Evolutionary conservation across 768 basidiomycete genomes (phyloP).

Genomic region (Lyophyllum shimeji): DNA sequence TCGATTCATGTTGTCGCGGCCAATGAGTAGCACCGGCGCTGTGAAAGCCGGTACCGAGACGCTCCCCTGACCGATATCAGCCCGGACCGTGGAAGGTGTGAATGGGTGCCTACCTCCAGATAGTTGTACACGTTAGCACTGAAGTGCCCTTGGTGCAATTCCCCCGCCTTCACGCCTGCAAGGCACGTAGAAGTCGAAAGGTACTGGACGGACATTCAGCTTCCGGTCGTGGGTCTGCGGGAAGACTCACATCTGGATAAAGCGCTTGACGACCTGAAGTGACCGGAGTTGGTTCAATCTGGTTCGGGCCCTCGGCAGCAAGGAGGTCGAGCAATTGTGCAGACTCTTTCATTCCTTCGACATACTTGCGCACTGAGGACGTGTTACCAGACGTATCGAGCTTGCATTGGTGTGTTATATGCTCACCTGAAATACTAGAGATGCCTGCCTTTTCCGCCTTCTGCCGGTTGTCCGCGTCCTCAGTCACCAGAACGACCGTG

Average conservation of each 20-base stretch:
- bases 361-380: constrained; percentile 62
- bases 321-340: constrained; percentile 79
- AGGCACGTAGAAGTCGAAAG: constrained; percentile 38
- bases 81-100: background rate
- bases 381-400: background rate
- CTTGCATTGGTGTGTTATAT: background rate
- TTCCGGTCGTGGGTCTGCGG: background rate
- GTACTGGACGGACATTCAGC: constrained; percentile 53
- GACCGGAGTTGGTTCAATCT: constrained; percentile 62
- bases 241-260: constrained; percentile 65
- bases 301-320: constrained; percentile 62
- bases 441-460: constrained; percentile 72
- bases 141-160: background rate
- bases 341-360: constrained; percentile 67
- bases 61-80: constrained; percentile 54
- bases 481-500: constrained; percentile 78
- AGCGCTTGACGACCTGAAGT: constrained; percentile 53
- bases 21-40: constrained; percentile 82
- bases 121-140: constrained; percentile 35
- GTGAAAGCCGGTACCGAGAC: constrained; percentile 72
- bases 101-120: constrained; percentile 61
- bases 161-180: background rate
- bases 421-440: constrained; percentile 58
- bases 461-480: constrained; percentile 82
- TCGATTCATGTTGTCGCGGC: constrained; percentile 93